phyloP scores from a whole-genome alignment of 805 yeast genomes.

The Starmera amethionina region DNA sequence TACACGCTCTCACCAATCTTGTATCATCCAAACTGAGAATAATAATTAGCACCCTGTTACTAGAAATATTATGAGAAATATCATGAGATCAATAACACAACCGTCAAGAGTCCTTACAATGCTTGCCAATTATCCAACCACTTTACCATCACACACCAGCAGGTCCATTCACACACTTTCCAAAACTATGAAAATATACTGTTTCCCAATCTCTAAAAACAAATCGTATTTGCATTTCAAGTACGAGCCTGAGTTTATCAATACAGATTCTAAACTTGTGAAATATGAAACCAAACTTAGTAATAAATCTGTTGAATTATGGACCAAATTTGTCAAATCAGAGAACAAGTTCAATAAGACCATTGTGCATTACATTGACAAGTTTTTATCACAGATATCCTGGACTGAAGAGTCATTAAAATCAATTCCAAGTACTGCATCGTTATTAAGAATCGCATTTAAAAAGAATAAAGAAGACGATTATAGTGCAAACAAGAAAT shows the following conservation, averaged over 20 bases:
- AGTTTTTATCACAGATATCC: conserved; percentile 52
- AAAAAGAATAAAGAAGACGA: conserved; percentile 19
- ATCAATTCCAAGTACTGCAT: conserved; percentile 61
- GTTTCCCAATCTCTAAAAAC: conserved; percentile 61
- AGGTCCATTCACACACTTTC: too few relatives aligned
- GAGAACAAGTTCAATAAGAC: conserved; percentile 44
- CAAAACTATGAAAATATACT: conserved; percentile 34
- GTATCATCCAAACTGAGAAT: too few relatives aligned
- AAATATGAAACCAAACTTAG: conserved; percentile 35
- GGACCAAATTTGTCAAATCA: conserved; percentile 55
- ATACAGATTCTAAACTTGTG: conserved; percentile 26
- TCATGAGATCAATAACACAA: too few relatives aligned
- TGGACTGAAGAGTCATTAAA: conserved; percentile 73
- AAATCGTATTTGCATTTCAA: conserved; percentile 63
- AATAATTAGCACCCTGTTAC: too few relatives aligned
- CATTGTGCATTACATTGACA: conserved; percentile 44
- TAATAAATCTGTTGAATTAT: conserved; percentile 41
- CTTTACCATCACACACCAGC: too few relatives aligned
- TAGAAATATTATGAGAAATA: too few relatives aligned
- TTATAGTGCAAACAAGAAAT: conserved; percentile 8
- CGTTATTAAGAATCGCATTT: conserved; percentile 34
- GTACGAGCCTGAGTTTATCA: conserved; percentile 29
- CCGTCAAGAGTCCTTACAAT: too few relatives aligned
- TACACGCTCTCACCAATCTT: too few relatives aligned
- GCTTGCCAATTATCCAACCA: too few relatives aligned